A percentile compares a stretch with the other conserved stretches of the same genome.
These are phyloP conservation scores for Umbelopsis vinacea DNA, from an alignment of 192 early-diverging fungal species.

Conservation along the genomic window DNA sequence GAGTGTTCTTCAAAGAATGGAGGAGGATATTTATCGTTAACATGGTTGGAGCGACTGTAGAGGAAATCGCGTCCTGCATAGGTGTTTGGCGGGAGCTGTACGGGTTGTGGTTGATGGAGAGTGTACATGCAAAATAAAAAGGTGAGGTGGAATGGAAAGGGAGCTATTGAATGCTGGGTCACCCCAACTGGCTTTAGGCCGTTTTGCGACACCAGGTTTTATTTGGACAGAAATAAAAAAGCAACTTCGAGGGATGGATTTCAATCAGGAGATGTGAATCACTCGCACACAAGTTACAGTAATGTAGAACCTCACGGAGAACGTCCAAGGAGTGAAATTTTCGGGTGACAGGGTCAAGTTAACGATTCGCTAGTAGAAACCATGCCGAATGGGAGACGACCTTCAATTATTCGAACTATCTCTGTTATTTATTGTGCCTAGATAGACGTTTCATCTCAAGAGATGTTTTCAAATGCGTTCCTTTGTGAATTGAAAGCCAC, in stretches of 20 bases:
- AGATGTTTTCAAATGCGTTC: too few relatives aligned
- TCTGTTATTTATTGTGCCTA: too few relatives aligned
- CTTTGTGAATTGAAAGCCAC: neutral
- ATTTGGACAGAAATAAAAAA: neutral
- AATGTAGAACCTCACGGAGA: constrained; percentile 6
- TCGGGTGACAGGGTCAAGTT: neutral
- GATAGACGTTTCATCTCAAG: too few relatives aligned
- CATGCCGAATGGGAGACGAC: neutral
- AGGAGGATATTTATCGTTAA: neutral
- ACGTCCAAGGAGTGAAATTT: neutral
- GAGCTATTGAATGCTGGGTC: neutral
- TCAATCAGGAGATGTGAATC: neutral
- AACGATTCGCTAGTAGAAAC: neutral
- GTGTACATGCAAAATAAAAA: constrained; percentile 14
- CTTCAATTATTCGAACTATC: too few relatives aligned
- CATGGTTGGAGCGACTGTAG: neutral
- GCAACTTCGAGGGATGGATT: constrained; percentile 24
- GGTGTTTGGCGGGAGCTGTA: constrained; percentile 7
- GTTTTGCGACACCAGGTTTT: neutral
- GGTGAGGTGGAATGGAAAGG: neutral
- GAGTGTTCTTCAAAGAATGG: constrained; percentile 2
- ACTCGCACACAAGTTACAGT: neutral
- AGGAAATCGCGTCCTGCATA: constrained; percentile 9
- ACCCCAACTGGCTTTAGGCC: neutral
- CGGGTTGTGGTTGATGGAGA: constrained; percentile 16